Base-by-base conservation (phyloP, 1,284 basidiomycete genomes). In the Acaromyces ingoldii region DNA sequence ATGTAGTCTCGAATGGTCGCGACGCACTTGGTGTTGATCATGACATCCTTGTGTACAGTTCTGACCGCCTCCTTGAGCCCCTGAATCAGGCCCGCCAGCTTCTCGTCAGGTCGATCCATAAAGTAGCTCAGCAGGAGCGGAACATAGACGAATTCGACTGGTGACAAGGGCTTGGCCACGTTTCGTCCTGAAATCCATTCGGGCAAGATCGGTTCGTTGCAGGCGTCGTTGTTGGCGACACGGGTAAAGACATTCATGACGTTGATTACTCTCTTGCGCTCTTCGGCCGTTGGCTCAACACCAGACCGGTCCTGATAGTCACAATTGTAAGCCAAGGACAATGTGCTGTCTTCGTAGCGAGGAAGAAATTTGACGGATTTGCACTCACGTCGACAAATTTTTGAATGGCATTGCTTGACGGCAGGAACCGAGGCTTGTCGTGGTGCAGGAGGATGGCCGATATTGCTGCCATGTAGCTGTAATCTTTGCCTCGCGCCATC, bases 81-180 rank as follows among this genome's bases (percentile, higher is more conserved):
- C 4, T 63, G 46, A 9, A 63, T 57, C 6, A 65, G 26, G 1
- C 48, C 40, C 40, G 34, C 59, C 9, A 65, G 54, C 36, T 65
- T 54, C 38, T 42, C 33, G 3, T 49, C 36, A 0, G 46, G 51
- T 10, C 57, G 57, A 15, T 21, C 24, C 1, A 53, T 56, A 26
- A 63, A 65, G 41, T 52, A 43, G 53, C 17, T 60, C 54, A 62
- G 57, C 47, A 63, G 17, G 10, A 53, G 52, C 5, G 54, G 60
- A 29, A 57, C 54, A 43, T 58, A 63, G 33, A 63, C 57, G 17
- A 65, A 65, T 24, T 65, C 63, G 48, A 59, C 51, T 2, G 63
- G 63, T 21, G 63, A 47, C 22, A 65, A 49, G 13, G 58, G 58
- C 49, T 63, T 63, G 26, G 7, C 39, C 6, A 43, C n/a, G n/a